Evolutionary conservation across 1,284 basidiomycete species (phyloP).

Genomic region (Grifola frondosa): DNA sequence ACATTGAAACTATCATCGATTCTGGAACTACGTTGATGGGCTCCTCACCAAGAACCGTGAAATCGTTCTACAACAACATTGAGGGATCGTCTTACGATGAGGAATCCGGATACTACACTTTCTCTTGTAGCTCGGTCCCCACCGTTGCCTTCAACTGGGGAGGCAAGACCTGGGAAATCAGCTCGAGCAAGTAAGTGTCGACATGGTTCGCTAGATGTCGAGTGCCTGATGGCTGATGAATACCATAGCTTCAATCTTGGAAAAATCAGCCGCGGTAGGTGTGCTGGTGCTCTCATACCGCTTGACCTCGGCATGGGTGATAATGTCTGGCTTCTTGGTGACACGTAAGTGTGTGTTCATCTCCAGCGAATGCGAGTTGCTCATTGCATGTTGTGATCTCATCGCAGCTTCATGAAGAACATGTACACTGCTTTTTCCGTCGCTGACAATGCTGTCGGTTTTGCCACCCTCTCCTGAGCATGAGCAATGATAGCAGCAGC

Average conservation of each 20-base stretch:
- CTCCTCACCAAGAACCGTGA: constrained; percentile 43
- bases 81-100: constrained; percentile 38
- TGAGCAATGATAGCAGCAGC: too few species aligned
- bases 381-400: too few species aligned
- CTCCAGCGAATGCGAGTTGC: too few species aligned
- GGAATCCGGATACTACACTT: constrained; percentile 35
- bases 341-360: constrained; percentile 23
- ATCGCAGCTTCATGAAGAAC: constrained; percentile 18
- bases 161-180: constrained; percentile 39
- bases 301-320: constrained; percentile 17
- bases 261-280: constrained; percentile 12
- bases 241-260: constrained; percentile 27
- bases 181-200: constrained; percentile 23
- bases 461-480: constrained; percentile 9
- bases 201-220: neutral
- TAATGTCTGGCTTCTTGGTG: constrained; percentile 30
- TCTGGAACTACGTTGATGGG: constrained; percentile 52
- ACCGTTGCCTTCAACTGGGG: constrained; percentile 43
- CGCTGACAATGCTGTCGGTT: constrained; percentile 11
- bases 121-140: constrained; percentile 40
- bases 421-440: constrained; percentile 22
- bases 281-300: constrained; percentile 19
- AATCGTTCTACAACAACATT: constrained; percentile 43
- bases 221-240: neutral
- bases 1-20: constrained; percentile 39